Percentiles rank a stretch among this genome's conserved stretches.
Conservation (phyloP, 108 stramenopile genomes). For the Conticribra guillardii region DNA sequence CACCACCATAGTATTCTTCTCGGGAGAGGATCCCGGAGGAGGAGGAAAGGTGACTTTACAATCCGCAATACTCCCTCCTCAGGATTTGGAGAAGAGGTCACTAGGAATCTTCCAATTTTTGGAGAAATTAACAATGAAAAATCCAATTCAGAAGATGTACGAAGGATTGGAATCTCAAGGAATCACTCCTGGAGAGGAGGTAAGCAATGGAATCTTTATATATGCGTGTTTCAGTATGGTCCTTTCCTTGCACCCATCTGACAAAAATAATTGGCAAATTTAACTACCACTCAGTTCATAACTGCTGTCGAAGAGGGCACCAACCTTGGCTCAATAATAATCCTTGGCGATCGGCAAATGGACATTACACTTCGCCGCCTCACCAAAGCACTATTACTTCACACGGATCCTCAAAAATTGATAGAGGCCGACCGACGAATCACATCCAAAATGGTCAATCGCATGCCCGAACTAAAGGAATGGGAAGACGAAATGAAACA, state of each 20-base stretch:
- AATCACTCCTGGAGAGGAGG: slow-evolving; percentile 73
- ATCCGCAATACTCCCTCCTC: slow-evolving; percentile 23
- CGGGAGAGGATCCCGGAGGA: slow-evolving; percentile 9
- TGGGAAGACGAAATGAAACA: slow-evolving; percentile 18
- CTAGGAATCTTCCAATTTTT: slow-evolving; percentile 5
- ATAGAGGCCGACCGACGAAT: slow-evolving; percentile 54
- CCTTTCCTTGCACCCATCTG: background rate
- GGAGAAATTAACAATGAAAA: slow-evolving; percentile 12
- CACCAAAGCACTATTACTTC: slow-evolving; percentile 54
- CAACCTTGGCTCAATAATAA: slow-evolving; percentile 61
- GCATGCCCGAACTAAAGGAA: slow-evolving; percentile 33
- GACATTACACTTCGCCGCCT: slow-evolving; percentile 73
- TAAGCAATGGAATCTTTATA: background rate
- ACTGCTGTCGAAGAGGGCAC: slow-evolving; percentile 69
- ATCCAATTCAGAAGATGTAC: slow-evolving; percentile 65
- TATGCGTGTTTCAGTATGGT: background rate
- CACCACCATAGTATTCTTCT: slow-evolving; percentile 27
- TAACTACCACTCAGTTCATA: slow-evolving; percentile 46
- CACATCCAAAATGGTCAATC: slow-evolving; percentile 51
- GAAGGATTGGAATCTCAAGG: slow-evolving; percentile 64
- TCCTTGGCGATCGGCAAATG: slow-evolving; percentile 80
- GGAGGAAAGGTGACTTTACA: slow-evolving; percentile 33
- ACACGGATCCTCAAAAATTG: slow-evolving; percentile 65
- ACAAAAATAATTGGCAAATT: background rate
- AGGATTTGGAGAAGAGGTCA: slow-evolving; percentile 26